A percentile compares a stretch with the other conserved stretches of the same genome.
Evolutionary conservation across 106 monocot species (phyloP).

Genomic region (Dendrobium nobile): DNA sequence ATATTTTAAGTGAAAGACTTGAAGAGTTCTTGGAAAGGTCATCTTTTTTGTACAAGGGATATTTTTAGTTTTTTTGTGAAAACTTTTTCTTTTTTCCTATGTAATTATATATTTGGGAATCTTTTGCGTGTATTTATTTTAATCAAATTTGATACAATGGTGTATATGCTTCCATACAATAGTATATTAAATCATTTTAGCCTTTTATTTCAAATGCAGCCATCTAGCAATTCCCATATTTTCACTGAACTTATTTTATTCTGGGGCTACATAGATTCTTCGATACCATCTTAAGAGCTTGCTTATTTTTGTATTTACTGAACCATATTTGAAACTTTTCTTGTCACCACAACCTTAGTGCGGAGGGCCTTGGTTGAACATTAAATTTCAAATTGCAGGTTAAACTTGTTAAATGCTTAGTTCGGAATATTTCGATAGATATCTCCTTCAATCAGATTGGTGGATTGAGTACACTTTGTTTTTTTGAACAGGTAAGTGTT

Average conservation of each 20-base stretch:
- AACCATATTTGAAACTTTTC: too few species aligned
- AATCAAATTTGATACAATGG: too few species aligned
- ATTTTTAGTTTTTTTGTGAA: too few species aligned
- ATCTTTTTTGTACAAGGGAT: too few species aligned
- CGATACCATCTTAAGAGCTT: neutral
- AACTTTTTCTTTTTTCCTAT: too few species aligned
- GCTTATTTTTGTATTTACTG: neutral
- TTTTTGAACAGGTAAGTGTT: constrained; percentile 70
- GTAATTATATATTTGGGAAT: too few species aligned
- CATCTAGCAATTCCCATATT: neutral
- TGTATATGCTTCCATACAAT: neutral
- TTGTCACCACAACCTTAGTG: neutral
- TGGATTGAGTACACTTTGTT: constrained; percentile 80
- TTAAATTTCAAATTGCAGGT: constrained; percentile 39
- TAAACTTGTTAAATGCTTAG: constrained; percentile 87
- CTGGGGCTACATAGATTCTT: neutral
- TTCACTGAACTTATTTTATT: neutral
- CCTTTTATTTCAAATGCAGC: neutral
- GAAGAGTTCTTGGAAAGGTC: too few species aligned
- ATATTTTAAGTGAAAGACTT: too few species aligned
- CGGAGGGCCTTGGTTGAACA: neutral
- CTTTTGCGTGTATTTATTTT: too few species aligned
- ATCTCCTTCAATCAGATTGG: constrained; percentile 94
- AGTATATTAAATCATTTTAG: neutral
- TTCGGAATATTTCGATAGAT: constrained; percentile 86